Base-by-base conservation (phyloP, 2,329 filamentous ascomycete species). In the Calonectria henricotiae region DNA sequence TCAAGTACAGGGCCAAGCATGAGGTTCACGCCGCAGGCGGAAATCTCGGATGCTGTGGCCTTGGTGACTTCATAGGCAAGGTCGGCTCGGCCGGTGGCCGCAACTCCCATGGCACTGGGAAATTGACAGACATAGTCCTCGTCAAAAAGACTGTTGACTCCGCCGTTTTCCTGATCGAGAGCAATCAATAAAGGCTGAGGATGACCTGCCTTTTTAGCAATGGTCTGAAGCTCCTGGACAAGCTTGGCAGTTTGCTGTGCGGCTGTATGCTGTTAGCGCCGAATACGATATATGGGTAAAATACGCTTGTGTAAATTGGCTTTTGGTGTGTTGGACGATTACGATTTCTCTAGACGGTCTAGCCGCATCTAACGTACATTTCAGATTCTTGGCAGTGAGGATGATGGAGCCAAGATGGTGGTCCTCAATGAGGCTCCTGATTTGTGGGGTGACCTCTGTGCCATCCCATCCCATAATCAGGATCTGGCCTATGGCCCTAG, bases 41-140 rank as follows among this genome's bases (percentile, higher is more conserved):
- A 92, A 32, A 98, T 89, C 82, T 98, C 96, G 75, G 96, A 93
- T 4, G 95, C 96, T 0, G 96, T 98, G 17, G 96, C 95, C 82
- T 96, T 95, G 67, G 95, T 96, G 66, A 98, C 91, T 75, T 96
- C 92, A 79, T 96, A 97, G 6, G 96, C 94, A 65, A 98, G 86
- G 12, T 96, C 91, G 41, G 91, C 92, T 12, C 92, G 95, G 27
- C 95, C 94, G 5, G 95, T 95, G 25, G 96, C 96, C n/a, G 96
- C 95, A 71, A 98, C 89, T 13, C 95, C 96, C 96, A 99, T 98
- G 72, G 96, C 94, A 79, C 95, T 98, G 9, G 96, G 96, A 76
- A 98, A 99, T 80, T 98, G 96, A 74, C 94, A 95, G 75, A 98
- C 96, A 80, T 95, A 96, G 78, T 96, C 94, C 76, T 98, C 95